Evolutionary conservation across 495 filamentous ascomycete genomes (phyloP).

Genomic region (Paragyromitra xinjiangensis): DNA sequence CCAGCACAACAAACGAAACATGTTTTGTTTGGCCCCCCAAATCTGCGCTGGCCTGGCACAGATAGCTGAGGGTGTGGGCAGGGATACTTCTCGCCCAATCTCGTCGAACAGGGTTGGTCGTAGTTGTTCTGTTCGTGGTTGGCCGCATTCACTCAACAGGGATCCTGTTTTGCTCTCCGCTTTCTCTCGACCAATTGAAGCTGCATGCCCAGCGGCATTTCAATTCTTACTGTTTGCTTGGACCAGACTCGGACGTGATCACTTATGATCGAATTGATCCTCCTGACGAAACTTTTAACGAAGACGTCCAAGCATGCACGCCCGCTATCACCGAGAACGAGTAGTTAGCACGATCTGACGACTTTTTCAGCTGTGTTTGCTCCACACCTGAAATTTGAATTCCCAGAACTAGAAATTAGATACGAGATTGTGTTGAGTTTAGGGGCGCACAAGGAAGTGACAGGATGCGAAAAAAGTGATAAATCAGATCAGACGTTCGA

Average conservation of each 20-base stretch:
- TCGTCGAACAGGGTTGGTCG: constrained; percentile 4
- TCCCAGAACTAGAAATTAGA: constrained; percentile 29
- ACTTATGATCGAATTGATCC: constrained; percentile 3
- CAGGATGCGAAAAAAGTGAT: constrained; percentile 24
- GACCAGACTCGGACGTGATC: constrained; percentile 12
- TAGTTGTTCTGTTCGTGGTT: neutral
- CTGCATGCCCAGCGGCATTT: constrained; percentile 14
- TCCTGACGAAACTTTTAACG: neutral
- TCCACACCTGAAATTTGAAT: constrained; percentile 25
- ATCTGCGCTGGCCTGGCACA: constrained; percentile 4
- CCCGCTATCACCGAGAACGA: neutral
- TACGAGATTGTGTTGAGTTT: constrained; percentile 20
- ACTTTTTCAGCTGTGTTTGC: constrained; percentile 35
- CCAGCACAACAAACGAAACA: constrained; percentile 14
- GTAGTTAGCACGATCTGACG: constrained; percentile 1
- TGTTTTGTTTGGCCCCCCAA: constrained; percentile 26
- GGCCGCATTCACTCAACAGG: constrained; percentile 25
- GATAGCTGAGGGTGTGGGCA: neutral
- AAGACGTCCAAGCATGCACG: neutral
- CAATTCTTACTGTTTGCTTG: constrained; percentile 26
- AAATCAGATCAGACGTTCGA: constrained; percentile 12
- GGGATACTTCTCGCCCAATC: neutral
- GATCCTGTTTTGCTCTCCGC: constrained; percentile 4
- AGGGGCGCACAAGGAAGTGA: constrained; percentile 2
- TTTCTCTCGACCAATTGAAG: neutral